Percentiles rank a stretch among this genome's conserved stretches.
Evolutionary conservation across 73 alveolate species (phyloP).

Genomic region (Diophrys appendiculata): DNA sequence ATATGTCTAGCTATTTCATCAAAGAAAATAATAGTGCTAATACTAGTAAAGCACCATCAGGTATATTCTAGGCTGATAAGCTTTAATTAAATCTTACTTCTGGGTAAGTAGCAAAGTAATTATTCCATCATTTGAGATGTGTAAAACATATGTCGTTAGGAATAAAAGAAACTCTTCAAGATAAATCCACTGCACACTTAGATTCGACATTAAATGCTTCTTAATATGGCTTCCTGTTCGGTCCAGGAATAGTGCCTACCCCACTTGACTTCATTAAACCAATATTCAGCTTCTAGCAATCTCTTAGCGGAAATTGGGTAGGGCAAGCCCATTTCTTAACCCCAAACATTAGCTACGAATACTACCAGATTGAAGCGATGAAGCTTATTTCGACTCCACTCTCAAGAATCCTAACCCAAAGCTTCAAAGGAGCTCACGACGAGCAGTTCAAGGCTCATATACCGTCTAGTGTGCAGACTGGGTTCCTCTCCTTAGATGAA

Average conservation of each 20-base stretch:
- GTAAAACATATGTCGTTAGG: neutral
- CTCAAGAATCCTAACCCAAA: neutral
- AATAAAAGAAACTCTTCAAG: neutral
- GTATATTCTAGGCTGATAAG: too few species aligned
- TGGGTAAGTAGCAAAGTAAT: too few species aligned
- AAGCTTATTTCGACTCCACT: neutral
- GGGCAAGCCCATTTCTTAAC: neutral
- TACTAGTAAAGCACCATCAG: too few species aligned
- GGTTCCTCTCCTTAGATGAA: neutral
- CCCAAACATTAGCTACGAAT: neutral
- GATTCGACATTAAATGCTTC: neutral
- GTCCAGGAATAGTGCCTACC: neutral
- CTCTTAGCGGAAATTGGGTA: neutral
- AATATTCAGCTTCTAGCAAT: neutral
- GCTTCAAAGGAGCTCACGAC: neutral
- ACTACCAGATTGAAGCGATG: neutral
- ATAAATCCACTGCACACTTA: neutral
- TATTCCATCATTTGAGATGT: neutral
- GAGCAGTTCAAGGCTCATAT: neutral
- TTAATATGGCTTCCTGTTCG: neutral
- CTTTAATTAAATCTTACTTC: too few species aligned
- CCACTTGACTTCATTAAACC: slow-evolving; percentile 1
- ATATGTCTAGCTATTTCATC: too few species aligned
- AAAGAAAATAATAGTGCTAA: too few species aligned
- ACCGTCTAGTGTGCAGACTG: neutral